Percentiles rank a stretch among this genome's conserved stretches.
Conservation (phyloP, 2,329 filamentous ascomycete species). For the Aspergillus fumigatus region DNA sequence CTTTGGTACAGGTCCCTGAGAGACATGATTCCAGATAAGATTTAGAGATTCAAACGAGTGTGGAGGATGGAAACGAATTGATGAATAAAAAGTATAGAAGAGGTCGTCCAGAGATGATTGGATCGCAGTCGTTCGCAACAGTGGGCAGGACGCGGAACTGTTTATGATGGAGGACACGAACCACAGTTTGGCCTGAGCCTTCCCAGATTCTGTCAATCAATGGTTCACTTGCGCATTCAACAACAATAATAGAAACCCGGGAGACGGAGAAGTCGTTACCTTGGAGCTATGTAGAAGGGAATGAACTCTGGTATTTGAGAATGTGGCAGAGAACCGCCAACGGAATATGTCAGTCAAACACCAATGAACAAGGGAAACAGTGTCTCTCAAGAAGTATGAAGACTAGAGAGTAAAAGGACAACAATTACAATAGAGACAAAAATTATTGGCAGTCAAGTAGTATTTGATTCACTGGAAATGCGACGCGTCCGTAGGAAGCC, state of each 20-base stretch:
- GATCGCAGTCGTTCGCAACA: constrained; percentile 1
- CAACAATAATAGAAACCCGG: neutral
- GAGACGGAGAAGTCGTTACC: neutral
- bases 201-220: neutral
- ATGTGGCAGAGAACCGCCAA: neutral
- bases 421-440: neutral
- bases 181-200: neutral
- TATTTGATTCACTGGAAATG: neutral
- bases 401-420: neutral
- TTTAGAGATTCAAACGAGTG: constrained; percentile 7
- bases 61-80: constrained; percentile 7
- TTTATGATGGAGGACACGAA: neutral
- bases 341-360: neutral
- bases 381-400: neutral
- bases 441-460: neutral
- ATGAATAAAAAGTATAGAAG: constrained; percentile 10
- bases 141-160: constrained; percentile 3
- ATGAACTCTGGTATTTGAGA: neutral
- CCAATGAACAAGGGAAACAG: neutral
- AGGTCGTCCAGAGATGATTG: constrained; percentile 1
- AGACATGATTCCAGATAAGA: constrained; percentile 29
- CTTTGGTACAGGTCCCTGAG: constrained; percentile 58
- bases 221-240: neutral
- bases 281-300: neutral
- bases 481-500: neutral